Evolutionary conservation across 2,329 filamentous ascomycete genomes (phyloP), one percentile per base, ranked within the genome.

Genomic region (Exophiala dermatitidis): DNA sequence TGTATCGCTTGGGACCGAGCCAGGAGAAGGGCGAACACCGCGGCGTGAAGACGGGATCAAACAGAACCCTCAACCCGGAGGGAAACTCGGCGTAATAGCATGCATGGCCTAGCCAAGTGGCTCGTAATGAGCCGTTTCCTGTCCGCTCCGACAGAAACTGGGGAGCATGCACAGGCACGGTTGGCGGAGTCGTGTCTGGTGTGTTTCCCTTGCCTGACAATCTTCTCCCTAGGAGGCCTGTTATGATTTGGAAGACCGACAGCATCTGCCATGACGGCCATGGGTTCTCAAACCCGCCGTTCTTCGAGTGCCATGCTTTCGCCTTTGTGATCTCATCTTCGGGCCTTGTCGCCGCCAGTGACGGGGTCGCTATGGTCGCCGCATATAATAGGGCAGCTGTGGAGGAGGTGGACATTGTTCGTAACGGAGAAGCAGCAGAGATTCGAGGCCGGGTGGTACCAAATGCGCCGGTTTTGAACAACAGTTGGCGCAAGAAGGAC

Each of bases 41-140:
- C 58, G 89, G 82, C 67, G 91, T 88, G 61, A 96, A 95, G 33
- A 96, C 90, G 1, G 91, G 91, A 65, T 96, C 91, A 68, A 95
- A 96, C 2, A 97, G 80, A 2, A 95, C 88, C 50, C 91, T 83
- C 49, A 97, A 75, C 0, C 91, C 91, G 9, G 80, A 79, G 1
- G 90, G 89, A 64, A 90, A 96, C 69, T 96, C 91, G 62, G 95
- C 82, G 65, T 88, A 90, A 73, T 90, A 95, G 73, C 90, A 95
- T 2, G 91, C 90, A 69, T 97, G 91, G 34, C 91, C 91, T 2
- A 97, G 82, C 91, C 91, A 96, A 38, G 91, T 97, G 33, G 90
- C 88, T 50, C 90, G 83, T 28, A 97, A 77, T 38, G 79, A 76
- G 12, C 71, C 60, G 1, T 78, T 80, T 3, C 76, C 70, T 1